Evolutionary conservation across 495 filamentous ascomycete genomes (phyloP), one percentile per base, ranked within the genome.

Genomic region (Paragyromitra xinjiangensis): DNA sequence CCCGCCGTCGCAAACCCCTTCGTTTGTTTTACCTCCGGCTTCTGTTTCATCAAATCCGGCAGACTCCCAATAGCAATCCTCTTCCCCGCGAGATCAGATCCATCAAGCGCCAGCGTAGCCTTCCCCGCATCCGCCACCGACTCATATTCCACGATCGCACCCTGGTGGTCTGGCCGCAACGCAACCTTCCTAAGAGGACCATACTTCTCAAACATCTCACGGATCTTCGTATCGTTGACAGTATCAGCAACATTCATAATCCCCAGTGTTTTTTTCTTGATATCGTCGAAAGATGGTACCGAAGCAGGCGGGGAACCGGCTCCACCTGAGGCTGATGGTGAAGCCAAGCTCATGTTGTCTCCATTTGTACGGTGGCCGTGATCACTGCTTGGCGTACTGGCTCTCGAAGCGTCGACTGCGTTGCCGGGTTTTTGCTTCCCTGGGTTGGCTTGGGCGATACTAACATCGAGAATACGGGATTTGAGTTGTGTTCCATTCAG

Each of bases 71-170:
- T 88, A 11, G 88, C 86, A 40, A 97, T 86, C 44, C 85, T 89
- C 22, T 88, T 86, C 7, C 91, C 92, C 0, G 82, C 85, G 68
- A 95, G 91, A 78, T 93, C 91, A 59, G 87, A 83, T 0, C 91
- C 91, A 58, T 96, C 90, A 0, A 98, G 86, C 6, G 86, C 91
- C 50, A 97, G 81, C 0, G 88, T 85, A 0, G 94, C 94, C 82
- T 91, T 92, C 51, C 94, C 94, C 3, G 90, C 91, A 68, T 90
- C 87, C 3, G 89, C 84, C 9, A 91, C 86, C 75, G 92, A 89
- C 9, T 84, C 85, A 81, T 90, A 97, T 81, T 98, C 95, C 55
- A 97, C 86, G 64, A 94, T 91, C 9, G 94, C 95, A n/a, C 95
- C 95, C 77, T 90, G 88, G 71, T 95, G 92, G 64, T 93, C 88